phyloP scores from a whole-genome alignment of 2,329 filamentous ascomycete species.

The Fusarium duplospermum region DNA sequence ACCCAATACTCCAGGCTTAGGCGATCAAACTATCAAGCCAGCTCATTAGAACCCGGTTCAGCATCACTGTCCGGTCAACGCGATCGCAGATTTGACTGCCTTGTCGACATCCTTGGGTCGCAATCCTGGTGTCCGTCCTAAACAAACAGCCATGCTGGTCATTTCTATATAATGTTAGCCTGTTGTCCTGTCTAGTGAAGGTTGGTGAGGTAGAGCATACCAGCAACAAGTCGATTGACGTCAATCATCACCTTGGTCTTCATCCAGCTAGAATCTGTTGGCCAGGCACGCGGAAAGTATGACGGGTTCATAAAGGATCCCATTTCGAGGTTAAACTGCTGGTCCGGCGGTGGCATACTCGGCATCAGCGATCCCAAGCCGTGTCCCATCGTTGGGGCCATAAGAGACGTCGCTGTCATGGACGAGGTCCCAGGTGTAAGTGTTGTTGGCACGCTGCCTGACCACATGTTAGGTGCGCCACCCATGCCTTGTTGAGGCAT shows the following conservation, averaged over 20 bases:
- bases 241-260: constrained; percentile 51
- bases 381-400: constrained; percentile 9
- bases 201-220: constrained; percentile 39
- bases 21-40: background rate
- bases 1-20: background rate
- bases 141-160: constrained; percentile 49
- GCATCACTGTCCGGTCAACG: constrained; percentile 16
- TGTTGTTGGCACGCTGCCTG: constrained; percentile 20
- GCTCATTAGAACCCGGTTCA: background rate
- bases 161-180: constrained; percentile 48
- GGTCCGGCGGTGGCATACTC: constrained; percentile 1
- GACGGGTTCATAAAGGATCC: constrained; percentile 22
- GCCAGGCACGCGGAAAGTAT: constrained; percentile 32
- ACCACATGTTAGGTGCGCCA: constrained; percentile 21
- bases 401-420: constrained; percentile 10
- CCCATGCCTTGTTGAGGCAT: constrained; percentile 12
- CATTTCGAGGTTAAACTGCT: constrained; percentile 17
- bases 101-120: constrained; percentile 52
- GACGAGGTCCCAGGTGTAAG: constrained; percentile 15
- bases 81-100: constrained; percentile 41
- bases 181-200: no score
- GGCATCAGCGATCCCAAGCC: constrained; percentile 20
- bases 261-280: constrained; percentile 33
- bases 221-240: constrained; percentile 48
- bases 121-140: constrained; percentile 54